Evolutionary conservation across 2,329 filamentous ascomycete genomes (phyloP).

Genomic region (Fusarium bulbicola): DNA sequence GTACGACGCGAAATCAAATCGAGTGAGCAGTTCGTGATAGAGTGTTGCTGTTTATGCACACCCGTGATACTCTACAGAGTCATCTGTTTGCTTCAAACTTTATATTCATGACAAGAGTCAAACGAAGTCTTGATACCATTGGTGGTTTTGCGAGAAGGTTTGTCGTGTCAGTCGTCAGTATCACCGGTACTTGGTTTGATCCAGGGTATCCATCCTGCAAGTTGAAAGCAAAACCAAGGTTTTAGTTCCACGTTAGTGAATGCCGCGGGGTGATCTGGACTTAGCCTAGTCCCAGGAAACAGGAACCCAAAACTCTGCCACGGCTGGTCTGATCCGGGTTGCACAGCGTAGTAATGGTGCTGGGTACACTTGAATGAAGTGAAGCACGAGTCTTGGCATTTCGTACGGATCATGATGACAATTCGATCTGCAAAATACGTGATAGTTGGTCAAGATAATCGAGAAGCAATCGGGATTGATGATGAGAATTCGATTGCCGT

Average conservation of each 20-base stretch:
- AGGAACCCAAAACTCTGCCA: slow-evolving; percentile 13
- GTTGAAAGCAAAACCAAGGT: neutral
- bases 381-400: neutral
- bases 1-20: neutral
- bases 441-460: slow-evolving; percentile 2
- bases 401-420: neutral
- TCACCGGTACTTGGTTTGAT: slow-evolving; percentile 1
- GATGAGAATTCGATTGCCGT: slow-evolving; percentile 3
- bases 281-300: slow-evolving; percentile 15
- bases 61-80: neutral
- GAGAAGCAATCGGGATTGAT: slow-evolving; percentile 9
- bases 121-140: neutral
- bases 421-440: slow-evolving; percentile 6
- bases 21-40: neutral
- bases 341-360: neutral
- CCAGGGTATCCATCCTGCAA: neutral
- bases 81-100: neutral
- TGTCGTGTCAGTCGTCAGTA: neutral
- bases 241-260: slow-evolving; percentile 23
- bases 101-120: neutral
- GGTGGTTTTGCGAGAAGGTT: neutral
- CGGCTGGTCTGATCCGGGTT: slow-evolving; percentile 1
- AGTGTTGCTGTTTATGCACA: neutral
- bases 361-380: neutral
- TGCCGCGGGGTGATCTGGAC: slow-evolving; percentile 32